Conservation (phyloP, 2,329 filamentous ascomycete genomes). For the Phyllosticta ampelicida region DNA sequence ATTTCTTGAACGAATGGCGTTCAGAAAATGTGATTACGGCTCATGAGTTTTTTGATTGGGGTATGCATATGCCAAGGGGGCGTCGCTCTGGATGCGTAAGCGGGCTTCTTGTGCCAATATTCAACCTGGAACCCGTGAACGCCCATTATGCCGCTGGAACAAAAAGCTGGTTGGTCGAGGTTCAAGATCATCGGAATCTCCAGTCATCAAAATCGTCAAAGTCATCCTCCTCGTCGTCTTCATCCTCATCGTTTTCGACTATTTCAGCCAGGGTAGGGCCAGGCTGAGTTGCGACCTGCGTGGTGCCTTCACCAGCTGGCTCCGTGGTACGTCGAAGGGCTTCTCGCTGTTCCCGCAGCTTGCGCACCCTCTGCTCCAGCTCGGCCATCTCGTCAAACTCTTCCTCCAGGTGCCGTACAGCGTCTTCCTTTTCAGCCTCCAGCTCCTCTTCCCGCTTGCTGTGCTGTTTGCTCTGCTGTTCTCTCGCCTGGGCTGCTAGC, state of each 20-base stretch:
- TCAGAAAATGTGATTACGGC: not conserved
- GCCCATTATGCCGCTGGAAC: not conserved
- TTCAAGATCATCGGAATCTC: slow-evolving; percentile 25
- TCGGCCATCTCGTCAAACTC: slow-evolving; percentile 42
- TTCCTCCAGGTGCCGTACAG: slow-evolving; percentile 33
- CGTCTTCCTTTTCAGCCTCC: slow-evolving; percentile 39
- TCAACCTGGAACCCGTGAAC: not conserved
- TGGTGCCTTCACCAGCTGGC: slow-evolving; percentile 7
- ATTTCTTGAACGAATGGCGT: not conserved
- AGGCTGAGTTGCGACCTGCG: slow-evolving; percentile 7
- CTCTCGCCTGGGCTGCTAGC: slow-evolving; percentile 34
- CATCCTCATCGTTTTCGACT: slow-evolving; percentile 18
- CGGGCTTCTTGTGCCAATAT: not conserved
- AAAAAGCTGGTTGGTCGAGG: not conserved
- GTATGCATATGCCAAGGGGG: not conserved
- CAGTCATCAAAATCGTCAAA: slow-evolving; percentile 24
- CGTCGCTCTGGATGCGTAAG: not conserved
- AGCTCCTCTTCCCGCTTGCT: slow-evolving; percentile 33
- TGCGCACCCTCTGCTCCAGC: slow-evolving; percentile 35
- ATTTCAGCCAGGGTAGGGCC: slow-evolving; percentile 8
- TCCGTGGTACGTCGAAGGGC: slow-evolving; percentile 24
- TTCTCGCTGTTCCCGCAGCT: slow-evolving; percentile 36
- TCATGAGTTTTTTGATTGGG: not conserved
- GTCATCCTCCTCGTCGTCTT: slow-evolving; percentile 26
- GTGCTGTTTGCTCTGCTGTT: slow-evolving; percentile 33